Evolutionary conservation across 805 yeast genomes (phyloP).

Genomic region (Starmerella etchellsii): DNA sequence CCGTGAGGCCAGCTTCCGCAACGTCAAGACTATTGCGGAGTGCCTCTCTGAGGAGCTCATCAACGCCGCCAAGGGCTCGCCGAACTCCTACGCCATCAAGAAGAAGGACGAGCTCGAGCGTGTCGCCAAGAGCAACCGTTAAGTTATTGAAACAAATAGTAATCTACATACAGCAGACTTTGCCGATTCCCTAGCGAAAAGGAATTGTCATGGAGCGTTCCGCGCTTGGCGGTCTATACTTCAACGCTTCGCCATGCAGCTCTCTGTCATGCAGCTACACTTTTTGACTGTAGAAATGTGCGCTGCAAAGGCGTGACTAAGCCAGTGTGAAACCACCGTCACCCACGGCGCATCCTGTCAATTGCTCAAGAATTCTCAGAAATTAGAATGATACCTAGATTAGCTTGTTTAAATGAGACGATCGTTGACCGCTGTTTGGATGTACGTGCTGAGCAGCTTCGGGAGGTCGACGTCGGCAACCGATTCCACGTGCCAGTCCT

Average conservation of each 20-base stretch:
- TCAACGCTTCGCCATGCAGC: too few species aligned
- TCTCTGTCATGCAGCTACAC: too few species aligned
- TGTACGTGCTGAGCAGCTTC: conserved; percentile 2
- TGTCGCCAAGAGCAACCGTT: conserved; percentile 99
- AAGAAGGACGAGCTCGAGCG: conserved; percentile 99
- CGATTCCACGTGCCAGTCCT: conserved; percentile 9
- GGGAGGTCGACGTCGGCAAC: conserved; percentile 2
- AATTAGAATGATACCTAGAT: too few species aligned
- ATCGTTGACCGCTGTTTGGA: conserved; percentile 5
- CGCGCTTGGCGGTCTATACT: too few species aligned
- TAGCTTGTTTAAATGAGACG: neutral
- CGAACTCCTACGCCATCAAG: conserved; percentile 99
- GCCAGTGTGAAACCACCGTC: too few species aligned
- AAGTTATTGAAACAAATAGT: conserved; percentile 30
- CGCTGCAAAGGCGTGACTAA: too few species aligned
- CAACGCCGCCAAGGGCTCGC: conserved; percentile 99
- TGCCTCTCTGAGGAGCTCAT: conserved; percentile 99
- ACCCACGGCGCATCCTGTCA: too few species aligned
- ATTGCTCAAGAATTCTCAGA: too few species aligned
- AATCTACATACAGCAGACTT: too few species aligned
- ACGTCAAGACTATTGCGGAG: conserved; percentile 99
- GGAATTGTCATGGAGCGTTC: too few species aligned
- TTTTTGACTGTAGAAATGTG: too few species aligned
- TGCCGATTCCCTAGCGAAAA: too few species aligned
- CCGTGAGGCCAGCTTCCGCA: conserved; percentile 99